Evolutionary conservation across 805 yeast species (phyloP), one percentile per base, ranked within the genome.

Genomic region (Candida taoyuanica): DNA sequence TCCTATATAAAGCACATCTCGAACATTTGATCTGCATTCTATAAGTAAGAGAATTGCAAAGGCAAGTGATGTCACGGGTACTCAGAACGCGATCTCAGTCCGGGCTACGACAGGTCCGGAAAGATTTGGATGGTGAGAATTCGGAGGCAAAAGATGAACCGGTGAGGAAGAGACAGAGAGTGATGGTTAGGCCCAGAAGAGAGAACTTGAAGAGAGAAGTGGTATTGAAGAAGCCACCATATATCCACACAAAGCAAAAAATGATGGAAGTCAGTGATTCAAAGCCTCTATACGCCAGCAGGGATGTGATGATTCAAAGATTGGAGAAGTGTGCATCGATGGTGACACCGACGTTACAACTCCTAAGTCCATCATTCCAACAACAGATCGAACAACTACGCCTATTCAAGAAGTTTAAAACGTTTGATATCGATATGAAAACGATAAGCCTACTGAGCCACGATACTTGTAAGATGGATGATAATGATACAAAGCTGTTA

Each of bases 381-480:
- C 20, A 34, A 12, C 52, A 51, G 5, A n/a, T 47, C 3, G 39
- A 36, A 3, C 21, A 26, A 3, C 33, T 53, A 17, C 26, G 36
- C 8, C 42, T 36, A 12, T 53, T 44, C 27, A 37, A 34, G 17
- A 31, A 49, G 11, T 46, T 53, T 27, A 53, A 44, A 29, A 39
- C 36, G 16, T 25, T 53, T 25, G 32, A 38, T 16, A 33, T 48
- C 2, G 41, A 45, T 21, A 31, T 45, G 28, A 34, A 33, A 11
- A 43, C 50, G 0, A 17, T 53, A 7, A 36, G 39, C 24, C 5
- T 51, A 3, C 12, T 52, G n/a, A 27, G 29, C 20, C 40, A 41
- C 6, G 45, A 37, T 5, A 14, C 35, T 6, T 47, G 46, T n/a
- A 50, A 45, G 17, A 23, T 42, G 33, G 30, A 18, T 5, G 41